Conservation (phyloP, 352 stramenopile genomes). For the Phytophthora ramorum region DNA sequence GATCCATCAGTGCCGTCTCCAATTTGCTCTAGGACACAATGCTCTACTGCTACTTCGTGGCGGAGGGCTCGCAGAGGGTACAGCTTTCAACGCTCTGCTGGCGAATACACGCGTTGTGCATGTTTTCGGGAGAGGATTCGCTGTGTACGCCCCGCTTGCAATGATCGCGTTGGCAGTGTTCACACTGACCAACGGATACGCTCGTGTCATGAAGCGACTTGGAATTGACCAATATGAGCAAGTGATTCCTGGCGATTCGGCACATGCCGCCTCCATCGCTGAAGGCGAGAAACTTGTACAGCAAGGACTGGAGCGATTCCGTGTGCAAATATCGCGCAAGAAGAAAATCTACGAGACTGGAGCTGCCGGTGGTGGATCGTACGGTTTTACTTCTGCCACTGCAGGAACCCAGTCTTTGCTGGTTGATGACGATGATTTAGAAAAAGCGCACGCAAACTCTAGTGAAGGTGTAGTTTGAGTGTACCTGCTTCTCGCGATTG, state of each 20-base stretch:
- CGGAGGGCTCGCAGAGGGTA: slow-evolving; percentile 44
- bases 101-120: slow-evolving; percentile 63
- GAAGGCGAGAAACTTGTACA: slow-evolving; percentile 61
- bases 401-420: slow-evolving; percentile 33
- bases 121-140: slow-evolving; percentile 60
- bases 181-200: slow-evolving; percentile 61
- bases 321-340: slow-evolving; percentile 39
- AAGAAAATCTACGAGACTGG: slow-evolving; percentile 44
- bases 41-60: slow-evolving; percentile 64
- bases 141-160: slow-evolving; percentile 59
- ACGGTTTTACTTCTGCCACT: slow-evolving; percentile 38
- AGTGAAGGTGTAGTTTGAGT: slow-evolving; percentile 9
- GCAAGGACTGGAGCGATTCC: slow-evolving; percentile 57
- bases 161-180: slow-evolving; percentile 62
- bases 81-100: slow-evolving; percentile 66
- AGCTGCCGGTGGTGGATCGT: slow-evolving; percentile 27
- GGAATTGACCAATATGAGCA: slow-evolving; percentile 79
- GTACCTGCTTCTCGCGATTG: not conserved
- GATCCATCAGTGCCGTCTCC: slow-evolving; percentile 69
- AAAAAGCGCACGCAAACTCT: not conserved
- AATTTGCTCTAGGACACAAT: slow-evolving; percentile 78
- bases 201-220: slow-evolving; percentile 55
- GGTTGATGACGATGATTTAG: slow-evolving; percentile 21
- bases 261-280: slow-evolving; percentile 48
- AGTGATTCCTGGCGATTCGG: slow-evolving; percentile 38